Evolutionary conservation across 495 filamentous ascomycete genomes (phyloP).

Genomic region (Penicillium salamii): DNA sequence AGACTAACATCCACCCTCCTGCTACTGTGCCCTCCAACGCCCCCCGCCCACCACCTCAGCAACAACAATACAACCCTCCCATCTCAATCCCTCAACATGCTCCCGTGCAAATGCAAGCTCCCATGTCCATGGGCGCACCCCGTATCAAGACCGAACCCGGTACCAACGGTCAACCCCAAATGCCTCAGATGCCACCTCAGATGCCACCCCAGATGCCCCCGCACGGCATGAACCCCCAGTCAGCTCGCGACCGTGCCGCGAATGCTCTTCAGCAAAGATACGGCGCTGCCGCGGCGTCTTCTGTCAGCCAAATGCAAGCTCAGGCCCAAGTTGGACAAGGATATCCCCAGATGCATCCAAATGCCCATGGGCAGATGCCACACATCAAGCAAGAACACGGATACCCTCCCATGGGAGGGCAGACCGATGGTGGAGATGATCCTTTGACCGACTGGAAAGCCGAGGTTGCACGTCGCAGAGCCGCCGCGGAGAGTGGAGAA

Average conservation of each 20-base stretch:
- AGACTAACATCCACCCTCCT: constrained; percentile 38
- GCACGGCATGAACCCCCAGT: constrained; percentile 40
- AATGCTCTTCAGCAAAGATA: constrained; percentile 66
- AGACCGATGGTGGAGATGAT: constrained; percentile 69
- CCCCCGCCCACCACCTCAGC: constrained; percentile 35
- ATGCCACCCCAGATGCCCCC: constrained; percentile 30
- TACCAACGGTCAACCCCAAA: constrained; percentile 44
- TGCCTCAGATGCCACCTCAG: constrained; percentile 29
- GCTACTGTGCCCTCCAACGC: constrained; percentile 62
- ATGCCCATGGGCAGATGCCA: constrained; percentile 43
- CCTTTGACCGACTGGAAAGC: constrained; percentile 53
- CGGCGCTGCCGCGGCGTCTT: constrained; percentile 65
- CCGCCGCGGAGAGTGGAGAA: constrained; percentile 61
- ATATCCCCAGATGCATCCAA: constrained; percentile 40
- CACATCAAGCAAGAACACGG: constrained; percentile 49
- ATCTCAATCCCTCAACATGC: constrained; percentile 33
- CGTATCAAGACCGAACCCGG: constrained; percentile 76
- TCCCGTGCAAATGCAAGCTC: constrained; percentile 11
- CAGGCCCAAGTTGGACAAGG: constrained; percentile 43
- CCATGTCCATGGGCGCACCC: constrained; percentile 32
- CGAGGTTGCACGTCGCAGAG: constrained; percentile 52
- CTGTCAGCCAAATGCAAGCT: constrained; percentile 63
- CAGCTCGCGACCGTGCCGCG: constrained; percentile 65
- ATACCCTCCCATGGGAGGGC: constrained; percentile 49
- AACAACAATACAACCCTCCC: constrained; percentile 33